phyloP scores from a whole-genome alignment of 805 yeast genomes.

The Lipomyces chichibuensis region DNA sequence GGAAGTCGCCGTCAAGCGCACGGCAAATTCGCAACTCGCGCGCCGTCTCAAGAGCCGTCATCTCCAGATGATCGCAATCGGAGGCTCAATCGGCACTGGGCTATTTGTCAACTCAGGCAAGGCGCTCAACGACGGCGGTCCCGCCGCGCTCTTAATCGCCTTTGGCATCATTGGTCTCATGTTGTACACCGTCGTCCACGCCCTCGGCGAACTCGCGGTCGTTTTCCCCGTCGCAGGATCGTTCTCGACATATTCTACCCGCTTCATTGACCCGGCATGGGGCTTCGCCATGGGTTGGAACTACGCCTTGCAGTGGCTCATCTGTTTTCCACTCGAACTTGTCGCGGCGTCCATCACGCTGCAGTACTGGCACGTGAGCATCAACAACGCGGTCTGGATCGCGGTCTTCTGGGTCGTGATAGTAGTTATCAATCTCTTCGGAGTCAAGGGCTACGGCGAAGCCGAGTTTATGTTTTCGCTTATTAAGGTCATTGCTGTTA shows the following conservation, averaged over 20 bases:
- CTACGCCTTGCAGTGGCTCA: conserved; percentile 66
- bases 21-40: conserved; percentile 60
- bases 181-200: conserved; percentile 57
- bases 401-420: conserved; percentile 58
- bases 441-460: conserved; percentile 66
- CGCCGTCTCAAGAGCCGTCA: conserved; percentile 47
- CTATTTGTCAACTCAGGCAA: conserved; percentile 49
- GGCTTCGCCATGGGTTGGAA: conserved; percentile 78
- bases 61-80: conserved; percentile 69
- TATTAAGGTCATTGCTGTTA: conserved; percentile 60
- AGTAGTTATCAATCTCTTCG: conserved; percentile 55
- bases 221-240: conserved; percentile 67
- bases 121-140: conserved; percentile 55
- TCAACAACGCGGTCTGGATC: conserved; percentile 62
- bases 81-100: conserved; percentile 85
- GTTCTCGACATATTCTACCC: conserved; percentile 60
- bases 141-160: conserved; percentile 56
- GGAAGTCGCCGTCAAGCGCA: conserved; percentile 33
- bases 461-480: conserved; percentile 65
- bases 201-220: conserved; percentile 66
- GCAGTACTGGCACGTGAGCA: conserved; percentile 53
- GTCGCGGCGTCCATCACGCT: conserved; percentile 64
- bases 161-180: conserved; percentile 55
- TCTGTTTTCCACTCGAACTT: conserved; percentile 66
- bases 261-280: conserved; percentile 69